phyloP scores from a whole-genome alignment of 129 eudicot genomes.

The Mikania micrantha region DNA sequence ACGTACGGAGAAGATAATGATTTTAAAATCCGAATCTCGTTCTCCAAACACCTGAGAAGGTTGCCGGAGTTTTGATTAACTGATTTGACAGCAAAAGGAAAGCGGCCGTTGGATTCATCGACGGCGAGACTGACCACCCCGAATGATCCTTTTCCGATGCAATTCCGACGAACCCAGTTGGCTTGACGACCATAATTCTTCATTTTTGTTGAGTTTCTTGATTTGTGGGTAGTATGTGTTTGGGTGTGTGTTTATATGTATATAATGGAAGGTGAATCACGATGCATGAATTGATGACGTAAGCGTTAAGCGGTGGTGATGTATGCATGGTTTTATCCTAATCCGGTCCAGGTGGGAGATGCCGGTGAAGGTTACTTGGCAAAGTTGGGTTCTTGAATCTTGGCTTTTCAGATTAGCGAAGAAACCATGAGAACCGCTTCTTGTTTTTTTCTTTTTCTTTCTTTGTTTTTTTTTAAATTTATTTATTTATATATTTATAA shows the following conservation, averaged over 20 bases:
- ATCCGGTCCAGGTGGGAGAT: constrained; percentile 29
- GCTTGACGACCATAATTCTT: neutral
- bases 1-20: constrained; percentile 54
- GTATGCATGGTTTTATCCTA: constrained; percentile 25
- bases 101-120: constrained; percentile 17
- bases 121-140: constrained; percentile 54
- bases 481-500: no score
- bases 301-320: constrained; percentile 28
- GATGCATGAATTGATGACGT: constrained; percentile 22
- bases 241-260: neutral
- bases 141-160: constrained; percentile 61
- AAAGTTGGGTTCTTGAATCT: constrained; percentile 30
- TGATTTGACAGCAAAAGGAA: constrained; percentile 59
- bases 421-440: constrained; percentile 19
- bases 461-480: no score
- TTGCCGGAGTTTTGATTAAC: constrained; percentile 1
- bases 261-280: neutral
- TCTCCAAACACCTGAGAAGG: constrained; percentile 38
- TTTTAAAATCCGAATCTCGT: constrained; percentile 47
- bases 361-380: constrained; percentile 28
- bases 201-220: constrained; percentile 13
- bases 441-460: neutral
- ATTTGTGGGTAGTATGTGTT: neutral
- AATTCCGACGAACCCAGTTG: constrained; percentile 44
- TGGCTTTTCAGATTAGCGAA: neutral